Percentiles rank a stretch among this genome's conserved stretches.
Conservation (phyloP, 805 yeast genomes). For the Pichia pseudocactophila region DNA sequence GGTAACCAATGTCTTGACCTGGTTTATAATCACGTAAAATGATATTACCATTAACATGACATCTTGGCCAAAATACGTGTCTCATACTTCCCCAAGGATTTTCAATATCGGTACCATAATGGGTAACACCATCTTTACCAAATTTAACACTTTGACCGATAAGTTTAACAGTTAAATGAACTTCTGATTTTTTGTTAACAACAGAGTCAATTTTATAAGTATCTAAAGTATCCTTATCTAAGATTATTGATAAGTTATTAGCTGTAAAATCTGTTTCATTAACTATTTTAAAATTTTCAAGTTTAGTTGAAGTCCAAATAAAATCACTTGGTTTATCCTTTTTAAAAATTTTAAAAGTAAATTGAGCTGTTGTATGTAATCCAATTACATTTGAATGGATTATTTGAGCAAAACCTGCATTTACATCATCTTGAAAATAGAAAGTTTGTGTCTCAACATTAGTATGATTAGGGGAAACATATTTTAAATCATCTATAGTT, state of each 20-base stretch:
- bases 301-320: constrained; percentile 87
- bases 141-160: constrained; percentile 77
- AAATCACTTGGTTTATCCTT: constrained; percentile 40
- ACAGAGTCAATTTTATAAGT: constrained; percentile 48
- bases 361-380: constrained; percentile 83
- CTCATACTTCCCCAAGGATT: constrained; percentile 98
- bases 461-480: constrained; percentile 69
- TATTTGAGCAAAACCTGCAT: constrained; percentile 84
- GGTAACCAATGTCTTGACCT: constrained; percentile 14
- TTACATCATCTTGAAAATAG: constrained; percentile 61
- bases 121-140: constrained; percentile 79
- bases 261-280: constrained; percentile 73
- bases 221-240: constrained; percentile 37
- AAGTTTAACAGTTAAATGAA: constrained; percentile 57
- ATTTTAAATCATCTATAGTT: constrained; percentile 57
- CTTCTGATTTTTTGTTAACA: constrained; percentile 60
- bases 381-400: constrained; percentile 91
- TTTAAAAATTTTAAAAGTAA: constrained; percentile 76
- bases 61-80: constrained; percentile 95
- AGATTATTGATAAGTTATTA: constrained; percentile 54
- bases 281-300: constrained; percentile 65
- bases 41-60: constrained; percentile 58
- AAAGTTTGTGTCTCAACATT: constrained; percentile 95
- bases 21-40: constrained; percentile 29
- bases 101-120: constrained; percentile 73